These are phyloP conservation scores for Penstemon barbatus DNA, from an alignment of 257 asterid species.

Conservation along the genomic window DNA sequence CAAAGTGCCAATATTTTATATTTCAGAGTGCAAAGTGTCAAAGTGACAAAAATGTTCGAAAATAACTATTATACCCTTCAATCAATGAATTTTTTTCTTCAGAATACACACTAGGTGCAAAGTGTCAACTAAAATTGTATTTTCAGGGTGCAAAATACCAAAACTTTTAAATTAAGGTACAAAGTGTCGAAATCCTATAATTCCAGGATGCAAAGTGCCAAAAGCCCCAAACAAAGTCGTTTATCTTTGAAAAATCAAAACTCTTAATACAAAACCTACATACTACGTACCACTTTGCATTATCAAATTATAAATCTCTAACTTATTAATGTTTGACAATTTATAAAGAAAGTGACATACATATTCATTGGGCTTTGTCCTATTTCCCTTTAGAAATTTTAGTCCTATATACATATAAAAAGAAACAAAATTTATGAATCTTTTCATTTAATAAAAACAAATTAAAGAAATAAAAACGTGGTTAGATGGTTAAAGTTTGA, in stretches of 20 bases:
- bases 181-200: too few species aligned
- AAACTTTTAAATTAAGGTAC: too few species aligned
- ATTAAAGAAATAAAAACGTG: not conserved
- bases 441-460: not conserved
- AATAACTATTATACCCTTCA: too few species aligned
- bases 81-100: too few species aligned
- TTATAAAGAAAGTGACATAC: not conserved
- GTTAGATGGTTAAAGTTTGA: not conserved
- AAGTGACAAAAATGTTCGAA: too few species aligned
- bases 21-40: too few species aligned
- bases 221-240: too few species aligned
- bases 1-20: too few species aligned
- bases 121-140: too few species aligned
- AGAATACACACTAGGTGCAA: too few species aligned
- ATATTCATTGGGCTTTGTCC: constrained; percentile 5
- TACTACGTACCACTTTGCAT: not conserved
- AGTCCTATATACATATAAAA: not conserved
- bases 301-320: not conserved
- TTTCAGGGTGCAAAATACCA: too few species aligned
- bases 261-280: not conserved
- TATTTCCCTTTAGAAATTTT: not conserved
- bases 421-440: not conserved
- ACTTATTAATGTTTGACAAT: not conserved
- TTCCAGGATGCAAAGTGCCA: too few species aligned
- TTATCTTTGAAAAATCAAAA: not conserved